Base-by-base conservation (phyloP, 2,329 filamentous ascomycete species). In the Xylaria sp. region DNA sequence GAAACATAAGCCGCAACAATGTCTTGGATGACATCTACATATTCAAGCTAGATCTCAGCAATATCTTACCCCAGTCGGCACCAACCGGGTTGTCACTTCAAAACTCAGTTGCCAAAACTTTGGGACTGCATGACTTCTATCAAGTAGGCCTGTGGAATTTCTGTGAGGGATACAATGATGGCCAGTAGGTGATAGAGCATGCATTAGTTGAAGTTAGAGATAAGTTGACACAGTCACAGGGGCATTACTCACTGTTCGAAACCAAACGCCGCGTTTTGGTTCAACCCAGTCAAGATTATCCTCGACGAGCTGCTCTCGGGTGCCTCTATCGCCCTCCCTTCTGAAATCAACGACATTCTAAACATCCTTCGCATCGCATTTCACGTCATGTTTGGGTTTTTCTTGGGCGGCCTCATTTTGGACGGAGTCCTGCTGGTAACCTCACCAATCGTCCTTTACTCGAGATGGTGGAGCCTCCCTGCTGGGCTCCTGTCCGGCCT, bases 81-180 rank as follows among this genome's bases (percentile, higher is more conserved):
- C 91, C 91, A 51, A 91, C 94, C 78, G 89, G 90, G 10, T 82
- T 86, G 28, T 75, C 73, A 9, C 86, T 97, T 55, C 91, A 97
- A 80, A 97, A 97, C 83, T 94, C 90, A 55, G 94, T 97, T 73
- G 94, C 94, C 3, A 90, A 93, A 61, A 93, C 91, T 25, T 85
- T 98, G 63, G 95, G 94, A 36, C 86, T 98, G 58, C 94, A 97
- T 79, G 95, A 98, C 80, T 98, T 97, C 82, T 98, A 98, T 81
- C 92, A 94, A 76, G 92, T 97, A 33, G 94, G 94, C 6, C 82
- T 98, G 49, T 98, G 95, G 95, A 91, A 90, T 68, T 97, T 92
- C 80, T 98, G 95, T 80, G 93, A 97, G 79, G 94, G 94, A 23
- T 97, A 94, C 80, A 84, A 88, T 65, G 86, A 88, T 74, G 85